A percentile compares a stretch with the other conserved stretches of the same genome.
Evolutionary conservation across 202 grass and related monocot genomes (phyloP).

Genomic region (Eragrostis tef): DNA sequence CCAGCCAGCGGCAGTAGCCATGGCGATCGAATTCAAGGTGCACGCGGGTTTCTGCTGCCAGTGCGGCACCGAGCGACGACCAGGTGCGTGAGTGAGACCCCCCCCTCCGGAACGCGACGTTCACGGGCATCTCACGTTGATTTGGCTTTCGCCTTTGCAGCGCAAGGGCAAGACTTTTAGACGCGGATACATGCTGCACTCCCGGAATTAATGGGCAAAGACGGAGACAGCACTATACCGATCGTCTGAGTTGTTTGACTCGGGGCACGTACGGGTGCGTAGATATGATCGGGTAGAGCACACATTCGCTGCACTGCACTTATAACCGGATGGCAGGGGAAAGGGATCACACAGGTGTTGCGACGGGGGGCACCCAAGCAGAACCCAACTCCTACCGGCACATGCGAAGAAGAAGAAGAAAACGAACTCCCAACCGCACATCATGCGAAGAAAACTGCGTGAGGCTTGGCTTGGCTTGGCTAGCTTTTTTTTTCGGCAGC

Average conservation of each 20-base stretch:
- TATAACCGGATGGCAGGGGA: neutral
- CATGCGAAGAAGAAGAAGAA: too few relatives aligned
- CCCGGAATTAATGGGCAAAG: neutral
- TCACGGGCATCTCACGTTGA: neutral
- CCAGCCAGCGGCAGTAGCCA: neutral
- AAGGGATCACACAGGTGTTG: neutral
- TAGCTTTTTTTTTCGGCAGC: neutral
- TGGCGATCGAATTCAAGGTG: slow-evolving; percentile 17
- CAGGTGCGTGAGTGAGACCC: neutral
- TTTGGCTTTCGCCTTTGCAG: neutral
- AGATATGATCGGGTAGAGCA: neutral
- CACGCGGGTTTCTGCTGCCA: neutral
- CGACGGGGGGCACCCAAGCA: neutral
- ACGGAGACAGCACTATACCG: neutral
- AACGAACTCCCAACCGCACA: slow-evolving; percentile 17
- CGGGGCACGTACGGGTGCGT: neutral
- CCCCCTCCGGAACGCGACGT: neutral
- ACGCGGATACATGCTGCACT: neutral
- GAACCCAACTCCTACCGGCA: slow-evolving; percentile 7
- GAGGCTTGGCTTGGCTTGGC: neutral
- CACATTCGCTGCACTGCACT: neutral
- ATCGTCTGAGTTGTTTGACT: neutral
- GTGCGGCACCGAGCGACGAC: neutral
- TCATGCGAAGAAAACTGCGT: neutral
- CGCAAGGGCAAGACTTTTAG: neutral